Percentiles rank a stretch among this genome's conserved stretches.
Evolutionary conservation across 805 yeast species (phyloP).

Genomic region (Barnettozyma botsteinii): DNA sequence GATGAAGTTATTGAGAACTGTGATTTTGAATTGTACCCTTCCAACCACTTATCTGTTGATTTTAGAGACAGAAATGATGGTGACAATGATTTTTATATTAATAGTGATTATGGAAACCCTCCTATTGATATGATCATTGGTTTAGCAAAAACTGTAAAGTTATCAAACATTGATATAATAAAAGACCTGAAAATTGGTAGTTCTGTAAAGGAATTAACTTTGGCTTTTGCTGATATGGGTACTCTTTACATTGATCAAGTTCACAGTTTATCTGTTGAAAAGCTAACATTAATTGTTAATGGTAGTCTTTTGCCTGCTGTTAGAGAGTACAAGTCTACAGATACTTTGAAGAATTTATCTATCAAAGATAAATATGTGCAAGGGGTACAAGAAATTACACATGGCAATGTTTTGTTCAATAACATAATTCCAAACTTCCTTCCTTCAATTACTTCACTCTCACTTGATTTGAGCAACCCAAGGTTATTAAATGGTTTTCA

Average conservation of each 20-base stretch:
- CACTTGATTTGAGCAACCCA: neutral
- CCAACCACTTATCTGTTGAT: neutral
- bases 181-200: neutral
- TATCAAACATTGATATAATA: neutral
- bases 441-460: neutral
- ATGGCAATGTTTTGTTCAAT: neutral
- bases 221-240: neutral
- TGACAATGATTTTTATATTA: neutral
- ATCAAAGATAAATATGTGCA: neutral
- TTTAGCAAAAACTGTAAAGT: neutral
- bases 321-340: neutral
- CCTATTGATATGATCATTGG: neutral
- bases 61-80: neutral
- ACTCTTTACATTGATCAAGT: neutral
- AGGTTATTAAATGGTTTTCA: neutral
- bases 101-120: neutral
- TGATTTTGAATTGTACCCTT: neutral
- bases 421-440: neutral
- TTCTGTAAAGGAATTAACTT: neutral
- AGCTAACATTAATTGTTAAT: neutral
- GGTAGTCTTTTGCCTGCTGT: neutral
- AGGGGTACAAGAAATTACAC: neutral
- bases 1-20: slow-evolving; percentile 1
- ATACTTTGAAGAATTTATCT: neutral
- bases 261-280: neutral